These are phyloP conservation scores for Berkeleyomyces rouxiae DNA, from an alignment of 2,329 filamentous ascomycete species.

Conservation along the genomic window DNA sequence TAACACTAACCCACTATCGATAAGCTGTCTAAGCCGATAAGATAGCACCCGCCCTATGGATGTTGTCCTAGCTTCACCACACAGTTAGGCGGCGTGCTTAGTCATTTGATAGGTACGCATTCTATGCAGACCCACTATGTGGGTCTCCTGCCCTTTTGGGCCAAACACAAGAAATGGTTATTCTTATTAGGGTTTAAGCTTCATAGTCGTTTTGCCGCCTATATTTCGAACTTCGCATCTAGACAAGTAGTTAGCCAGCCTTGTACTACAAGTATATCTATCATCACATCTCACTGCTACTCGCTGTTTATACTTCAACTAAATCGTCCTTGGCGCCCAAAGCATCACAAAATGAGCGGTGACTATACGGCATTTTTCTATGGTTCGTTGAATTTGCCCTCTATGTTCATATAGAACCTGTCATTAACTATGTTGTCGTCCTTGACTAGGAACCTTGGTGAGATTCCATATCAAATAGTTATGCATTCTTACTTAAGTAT, in stretches of 20 bases:
- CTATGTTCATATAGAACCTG: neutral
- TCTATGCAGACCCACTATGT: too few species aligned
- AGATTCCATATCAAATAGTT: neutral
- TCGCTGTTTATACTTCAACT: neutral
- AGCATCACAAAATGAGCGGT: slow-evolving; percentile 5
- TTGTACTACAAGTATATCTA: too few species aligned
- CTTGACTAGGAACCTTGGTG: slow-evolving; percentile 23
- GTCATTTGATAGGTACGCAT: too few species aligned
- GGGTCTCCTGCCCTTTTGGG: too few species aligned
- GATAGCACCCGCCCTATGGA: neutral
- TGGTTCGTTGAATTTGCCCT: slow-evolving; percentile 23
- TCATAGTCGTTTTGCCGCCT: too few species aligned
- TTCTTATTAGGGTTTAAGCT: too few species aligned
- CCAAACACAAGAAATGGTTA: too few species aligned
- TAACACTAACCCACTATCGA: neutral
- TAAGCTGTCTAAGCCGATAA: neutral
- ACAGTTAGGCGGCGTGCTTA: too few species aligned
- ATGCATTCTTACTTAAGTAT: slow-evolving; percentile 4
- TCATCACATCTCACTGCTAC: neutral
- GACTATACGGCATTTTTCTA: slow-evolving; percentile 18
- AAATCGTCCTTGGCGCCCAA: neutral
- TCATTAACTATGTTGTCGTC: neutral
- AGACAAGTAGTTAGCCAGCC: too few species aligned
- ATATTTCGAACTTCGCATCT: too few species aligned
- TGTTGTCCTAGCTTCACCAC: too few species aligned